Base-by-base conservation (phyloP, 1,139 yeast species). In the Magnusiomyces suaveolens region DNA sequence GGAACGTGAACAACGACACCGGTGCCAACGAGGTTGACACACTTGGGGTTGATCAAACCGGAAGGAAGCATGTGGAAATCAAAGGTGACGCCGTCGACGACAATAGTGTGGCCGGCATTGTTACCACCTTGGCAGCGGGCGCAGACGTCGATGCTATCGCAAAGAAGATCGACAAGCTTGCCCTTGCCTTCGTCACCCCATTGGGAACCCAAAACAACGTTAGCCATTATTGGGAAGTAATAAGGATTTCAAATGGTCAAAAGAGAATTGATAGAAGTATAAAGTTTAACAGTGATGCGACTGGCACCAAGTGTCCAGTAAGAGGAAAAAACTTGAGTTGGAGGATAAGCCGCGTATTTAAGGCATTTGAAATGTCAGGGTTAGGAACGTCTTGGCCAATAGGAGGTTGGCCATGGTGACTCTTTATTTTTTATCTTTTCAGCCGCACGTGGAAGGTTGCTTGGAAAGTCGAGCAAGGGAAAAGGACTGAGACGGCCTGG, bases 111-210 rank as follows among this genome's bases (percentile, higher is more conserved):
- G 38, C 99, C 99, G 38, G 98, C 98, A 70, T 92, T 92, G 76
- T 92, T 92, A 66, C 99, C 99, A 71, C 99, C 99, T 61, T 89
- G 96, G 73, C 97, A 90, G 71, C 99, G 82, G 44, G 97, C 97
- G 70, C 97, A 94, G 51, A 92, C 92, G 64, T 92, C 98, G 64
- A 90, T 84, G 63, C 87, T 83, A 66, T 89, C 97, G 72, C 97
- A 92, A 56, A 92, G 78, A 57, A 92, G 77, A 70, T 92, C 98
- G 55, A 92, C 98, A 57, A 92, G 79, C 73, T 94, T 92, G 57
- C 99, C 99, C 71, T 92, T 92, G 69, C 99, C 99, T 81, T 92
- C 99, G 69, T 92, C 99, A 61, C 99, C 99, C 98, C 98, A 92
- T 74, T 92, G 98, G 72, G 97, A 77, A 59, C 98, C 98, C 67